phyloP scores from a whole-genome alignment of 2,329 filamentous ascomycete species.

The Sarocladium strictum region DNA sequence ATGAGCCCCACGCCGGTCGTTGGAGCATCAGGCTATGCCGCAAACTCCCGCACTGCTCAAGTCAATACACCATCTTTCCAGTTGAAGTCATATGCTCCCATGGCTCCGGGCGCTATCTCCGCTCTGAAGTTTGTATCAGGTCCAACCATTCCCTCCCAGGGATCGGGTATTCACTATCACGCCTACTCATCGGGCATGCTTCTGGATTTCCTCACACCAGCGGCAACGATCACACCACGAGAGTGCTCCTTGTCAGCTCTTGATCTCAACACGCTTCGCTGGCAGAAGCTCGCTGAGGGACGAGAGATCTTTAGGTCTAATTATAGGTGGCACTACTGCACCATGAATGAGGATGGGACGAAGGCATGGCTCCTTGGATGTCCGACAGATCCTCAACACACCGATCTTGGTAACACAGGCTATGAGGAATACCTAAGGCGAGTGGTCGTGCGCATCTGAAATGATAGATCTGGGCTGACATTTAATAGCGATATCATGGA shows the following conservation, averaged over 20 bases:
- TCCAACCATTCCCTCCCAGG: conserved; percentile 78
- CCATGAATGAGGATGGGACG: conserved; percentile 88
- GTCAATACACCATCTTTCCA: conserved; percentile 62
- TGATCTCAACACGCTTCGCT: conserved; percentile 79
- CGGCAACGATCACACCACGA: conserved; percentile 75
- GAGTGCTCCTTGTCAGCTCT: conserved; percentile 89
- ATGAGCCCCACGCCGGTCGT: conserved; percentile 44
- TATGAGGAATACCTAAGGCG: conserved; percentile 81
- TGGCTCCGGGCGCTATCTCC: conserved; percentile 82
- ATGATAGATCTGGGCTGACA: conserved; percentile 14
- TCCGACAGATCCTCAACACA: conserved; percentile 62
- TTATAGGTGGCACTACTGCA: conserved; percentile 99
- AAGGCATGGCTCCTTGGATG: conserved; percentile 97
- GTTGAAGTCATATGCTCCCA: conserved; percentile 69
- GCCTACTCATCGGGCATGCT: conserved; percentile 89
- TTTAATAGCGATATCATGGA: conserved; percentile 74
- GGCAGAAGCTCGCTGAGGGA: conserved; percentile 93
- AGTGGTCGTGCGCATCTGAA: conserved; percentile 9
- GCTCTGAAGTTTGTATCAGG: conserved; percentile 80
- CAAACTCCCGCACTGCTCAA: conserved; percentile 61
- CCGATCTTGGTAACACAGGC: conserved; percentile 60
- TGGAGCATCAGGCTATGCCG: conserved; percentile 58
- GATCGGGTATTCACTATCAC: conserved; percentile 90
- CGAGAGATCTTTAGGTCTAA: conserved; percentile 85
- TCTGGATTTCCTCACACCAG: conserved; percentile 90